phyloP scores from a whole-genome alignment of 345 rosid species.

The Carallia pectinifolia region DNA sequence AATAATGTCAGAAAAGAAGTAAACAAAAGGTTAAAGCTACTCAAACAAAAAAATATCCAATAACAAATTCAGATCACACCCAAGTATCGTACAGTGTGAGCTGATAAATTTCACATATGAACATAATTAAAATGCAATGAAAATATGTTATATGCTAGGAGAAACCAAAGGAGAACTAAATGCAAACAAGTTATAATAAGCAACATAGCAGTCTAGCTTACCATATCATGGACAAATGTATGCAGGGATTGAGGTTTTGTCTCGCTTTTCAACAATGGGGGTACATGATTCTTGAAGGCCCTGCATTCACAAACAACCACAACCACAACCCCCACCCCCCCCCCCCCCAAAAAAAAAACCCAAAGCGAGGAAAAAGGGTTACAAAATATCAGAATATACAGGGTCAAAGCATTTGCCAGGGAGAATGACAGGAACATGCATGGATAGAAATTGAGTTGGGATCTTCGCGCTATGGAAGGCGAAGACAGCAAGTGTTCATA shows the following conservation, averaged over 20 bases:
- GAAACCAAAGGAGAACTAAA: background rate
- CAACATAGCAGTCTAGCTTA: constrained; percentile 26
- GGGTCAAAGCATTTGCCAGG: background rate
- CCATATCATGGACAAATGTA: constrained; percentile 62
- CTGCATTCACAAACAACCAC: constrained; percentile 37
- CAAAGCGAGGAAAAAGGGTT: background rate
- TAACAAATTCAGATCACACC: background rate
- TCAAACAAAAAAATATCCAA: background rate
- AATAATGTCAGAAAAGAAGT: background rate
- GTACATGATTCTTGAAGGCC: constrained; percentile 75
- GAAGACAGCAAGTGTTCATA: too few relatives aligned
- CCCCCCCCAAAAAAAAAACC: background rate
- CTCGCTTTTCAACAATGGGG: constrained; percentile 51
- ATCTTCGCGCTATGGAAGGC: too few relatives aligned
- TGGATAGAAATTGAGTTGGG: too few relatives aligned
- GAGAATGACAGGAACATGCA: too few relatives aligned
- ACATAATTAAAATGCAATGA: too few relatives aligned
- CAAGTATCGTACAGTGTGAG: background rate
- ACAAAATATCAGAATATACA: background rate
- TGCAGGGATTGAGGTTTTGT: constrained; percentile 45
- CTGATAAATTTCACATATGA: too few relatives aligned
- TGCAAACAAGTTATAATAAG: background rate
- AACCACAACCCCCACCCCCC: background rate
- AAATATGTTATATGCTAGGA: too few relatives aligned
- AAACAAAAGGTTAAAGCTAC: constrained; percentile 3